These are phyloP conservation scores for Datura wrightii DNA, from an alignment of 257 asterid species.

Conservation along the genomic window DNA sequence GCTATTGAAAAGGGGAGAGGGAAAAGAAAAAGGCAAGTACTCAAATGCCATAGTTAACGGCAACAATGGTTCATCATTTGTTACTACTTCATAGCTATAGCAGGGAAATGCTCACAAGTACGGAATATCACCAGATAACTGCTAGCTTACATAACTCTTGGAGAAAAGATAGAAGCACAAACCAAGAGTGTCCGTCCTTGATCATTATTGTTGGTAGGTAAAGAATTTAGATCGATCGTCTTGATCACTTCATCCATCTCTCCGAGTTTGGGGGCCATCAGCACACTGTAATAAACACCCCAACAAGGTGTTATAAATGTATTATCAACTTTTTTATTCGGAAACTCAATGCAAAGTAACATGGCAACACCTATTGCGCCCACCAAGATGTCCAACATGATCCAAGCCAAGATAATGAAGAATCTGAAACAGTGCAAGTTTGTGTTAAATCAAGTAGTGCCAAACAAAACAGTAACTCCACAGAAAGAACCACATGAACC, in stretches of 20 bases:
- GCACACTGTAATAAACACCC: slow-evolving; percentile 49
- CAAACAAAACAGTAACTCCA: background rate
- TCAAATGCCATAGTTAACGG: background rate
- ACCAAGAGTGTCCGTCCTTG: slow-evolving; percentile 91
- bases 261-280: slow-evolving; percentile 82
- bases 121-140: slow-evolving; percentile 59
- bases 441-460: slow-evolving; percentile 33
- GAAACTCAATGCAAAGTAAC: slow-evolving; percentile 27
- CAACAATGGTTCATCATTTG: background rate
- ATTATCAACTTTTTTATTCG: background rate
- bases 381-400: slow-evolving; percentile 94
- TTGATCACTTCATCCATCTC: slow-evolving; percentile 90
- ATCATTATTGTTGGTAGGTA: slow-evolving; percentile 46
- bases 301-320: slow-evolving; percentile 16
- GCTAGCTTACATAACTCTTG: slow-evolving; percentile 36
- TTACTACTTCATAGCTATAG: background rate
- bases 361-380: slow-evolving; percentile 69
- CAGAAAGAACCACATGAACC: slow-evolving; percentile 1
- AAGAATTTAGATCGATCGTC: slow-evolving; percentile 60
- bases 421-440: slow-evolving; percentile 62
- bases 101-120: background rate
- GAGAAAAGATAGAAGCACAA: slow-evolving; percentile 71
- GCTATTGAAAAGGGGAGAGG: background rate
- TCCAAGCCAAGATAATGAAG: slow-evolving; percentile 98
- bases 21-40: background rate